Evolutionary conservation across 345 rosid genomes (phyloP).

Genomic region (Linum trigynum): DNA sequence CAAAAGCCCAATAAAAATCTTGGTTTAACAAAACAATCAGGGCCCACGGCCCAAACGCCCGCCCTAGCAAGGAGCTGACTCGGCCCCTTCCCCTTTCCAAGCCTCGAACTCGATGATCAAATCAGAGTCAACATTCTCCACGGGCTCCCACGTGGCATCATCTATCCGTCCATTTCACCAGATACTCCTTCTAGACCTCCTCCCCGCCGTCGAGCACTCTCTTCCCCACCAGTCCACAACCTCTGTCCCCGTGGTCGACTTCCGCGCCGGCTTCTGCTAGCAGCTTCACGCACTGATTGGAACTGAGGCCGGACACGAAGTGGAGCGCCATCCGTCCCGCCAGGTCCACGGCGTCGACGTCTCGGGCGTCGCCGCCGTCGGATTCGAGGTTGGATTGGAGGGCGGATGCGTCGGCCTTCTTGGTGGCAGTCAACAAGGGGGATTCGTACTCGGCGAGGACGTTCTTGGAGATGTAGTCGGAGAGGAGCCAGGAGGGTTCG

Average conservation of each 20-base stretch:
- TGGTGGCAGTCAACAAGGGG: slow-evolving; percentile 93
- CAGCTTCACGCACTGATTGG: slow-evolving; percentile 53
- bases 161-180: slow-evolving; percentile 73
- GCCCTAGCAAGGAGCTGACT: not conserved
- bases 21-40: not conserved
- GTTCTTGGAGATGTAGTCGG: slow-evolving; percentile 62
- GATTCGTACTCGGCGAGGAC: slow-evolving; percentile 82
- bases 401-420: slow-evolving; percentile 66
- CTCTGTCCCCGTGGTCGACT: slow-evolving; percentile 60
- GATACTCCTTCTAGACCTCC: slow-evolving; percentile 37
- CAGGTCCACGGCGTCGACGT: slow-evolving; percentile 62
- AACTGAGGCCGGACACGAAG: slow-evolving; percentile 76
- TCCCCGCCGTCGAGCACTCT: slow-evolving; percentile 40
- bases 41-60: not conserved
- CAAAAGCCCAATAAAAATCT: not conserved
- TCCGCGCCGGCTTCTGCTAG: slow-evolving; percentile 71
- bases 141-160: slow-evolving; percentile 93
- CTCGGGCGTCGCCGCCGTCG: slow-evolving; percentile 52
- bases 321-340: slow-evolving; percentile 80
- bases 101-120: slow-evolving; percentile 50
- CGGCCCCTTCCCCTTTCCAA: slow-evolving; percentile 4
- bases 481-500: slow-evolving; percentile 71
- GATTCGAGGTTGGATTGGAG: slow-evolving; percentile 33
- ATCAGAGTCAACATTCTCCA: slow-evolving; percentile 61
- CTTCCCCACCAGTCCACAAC: slow-evolving; percentile 48